Conservation (phyloP, 495 filamentous ascomycete species). For the Penicillium canescens region DNA sequence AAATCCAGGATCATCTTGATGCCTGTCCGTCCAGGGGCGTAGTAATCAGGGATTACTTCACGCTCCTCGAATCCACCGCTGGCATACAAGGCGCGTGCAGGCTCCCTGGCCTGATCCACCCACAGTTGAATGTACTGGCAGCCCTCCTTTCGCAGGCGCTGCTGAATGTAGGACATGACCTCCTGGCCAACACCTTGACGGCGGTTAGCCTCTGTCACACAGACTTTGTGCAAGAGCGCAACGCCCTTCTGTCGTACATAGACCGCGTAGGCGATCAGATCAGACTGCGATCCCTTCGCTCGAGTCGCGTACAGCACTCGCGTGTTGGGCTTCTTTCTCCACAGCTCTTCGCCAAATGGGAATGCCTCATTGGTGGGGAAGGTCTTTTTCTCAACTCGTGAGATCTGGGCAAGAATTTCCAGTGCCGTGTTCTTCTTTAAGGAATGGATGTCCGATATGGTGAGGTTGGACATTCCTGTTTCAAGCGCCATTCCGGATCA, state of each 20-base stretch:
- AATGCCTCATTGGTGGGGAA: constrained; percentile 61
- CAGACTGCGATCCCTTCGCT: constrained; percentile 13
- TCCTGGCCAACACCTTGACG: constrained; percentile 53
- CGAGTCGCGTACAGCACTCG: constrained; percentile 47
- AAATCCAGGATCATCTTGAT: constrained; percentile 55
- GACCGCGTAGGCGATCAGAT: constrained; percentile 53
- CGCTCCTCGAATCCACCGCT: constrained; percentile 52
- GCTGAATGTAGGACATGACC: constrained; percentile 49
- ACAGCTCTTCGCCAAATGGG: constrained; percentile 52
- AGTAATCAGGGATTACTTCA: constrained; percentile 55
- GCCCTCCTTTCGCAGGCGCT: constrained; percentile 50
- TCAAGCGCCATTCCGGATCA: constrained; percentile 15
- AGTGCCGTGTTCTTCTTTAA: constrained; percentile 38
- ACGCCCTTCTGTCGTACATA: constrained; percentile 53
- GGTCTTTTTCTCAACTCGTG: constrained; percentile 55
- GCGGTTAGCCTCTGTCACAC: constrained; percentile 52
- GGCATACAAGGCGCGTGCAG: constrained; percentile 52
- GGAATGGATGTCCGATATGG: constrained; percentile 46
- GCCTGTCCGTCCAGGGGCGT: constrained; percentile 55
- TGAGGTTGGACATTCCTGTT: constrained; percentile 32
- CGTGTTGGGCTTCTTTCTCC: constrained; percentile 56
- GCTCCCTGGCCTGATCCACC: constrained; percentile 56
- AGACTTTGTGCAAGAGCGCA: constrained; percentile 60
- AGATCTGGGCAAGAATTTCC: constrained; percentile 40
- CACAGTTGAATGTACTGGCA: constrained; percentile 58